Evolutionary conservation across 768 basidiomycete genomes (phyloP).

Genomic region (Panus rudis): DNA sequence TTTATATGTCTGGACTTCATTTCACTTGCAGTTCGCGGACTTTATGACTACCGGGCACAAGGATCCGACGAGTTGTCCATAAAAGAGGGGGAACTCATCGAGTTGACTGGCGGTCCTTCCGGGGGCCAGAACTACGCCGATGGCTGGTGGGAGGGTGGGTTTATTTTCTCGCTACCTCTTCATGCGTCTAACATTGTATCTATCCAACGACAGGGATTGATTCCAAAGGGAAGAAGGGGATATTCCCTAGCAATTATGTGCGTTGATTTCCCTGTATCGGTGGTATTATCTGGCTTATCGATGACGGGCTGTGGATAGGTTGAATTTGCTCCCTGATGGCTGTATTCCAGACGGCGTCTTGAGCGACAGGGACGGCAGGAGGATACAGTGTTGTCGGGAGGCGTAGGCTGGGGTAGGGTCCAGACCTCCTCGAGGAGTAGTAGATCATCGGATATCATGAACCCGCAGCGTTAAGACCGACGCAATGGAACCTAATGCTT

Average conservation of each 20-base stretch:
- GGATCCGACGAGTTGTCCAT: slow-evolving; percentile 66
- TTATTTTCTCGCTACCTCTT: background rate
- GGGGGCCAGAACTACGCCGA: slow-evolving; percentile 65
- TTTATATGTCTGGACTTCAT: too few species aligned
- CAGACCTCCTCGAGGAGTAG: too few species aligned
- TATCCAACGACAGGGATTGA: slow-evolving; percentile 44
- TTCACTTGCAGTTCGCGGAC: slow-evolving; percentile 58
- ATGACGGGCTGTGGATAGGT: too few species aligned
- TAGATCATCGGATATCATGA: too few species aligned
- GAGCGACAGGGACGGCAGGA: too few species aligned
- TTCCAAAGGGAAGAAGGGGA: slow-evolving; percentile 56
- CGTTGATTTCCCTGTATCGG: slow-evolving; percentile 25
- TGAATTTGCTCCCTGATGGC: too few species aligned
- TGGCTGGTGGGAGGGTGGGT: slow-evolving; percentile 84
- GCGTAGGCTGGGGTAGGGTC: too few species aligned
- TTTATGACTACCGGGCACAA: slow-evolving; percentile 73
- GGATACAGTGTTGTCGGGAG: too few species aligned
- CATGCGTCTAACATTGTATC: slow-evolving; percentile 9
- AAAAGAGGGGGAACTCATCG: slow-evolving; percentile 51
- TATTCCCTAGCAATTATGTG: slow-evolving; percentile 88
- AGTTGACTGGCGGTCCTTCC: slow-evolving; percentile 52
- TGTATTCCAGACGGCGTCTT: too few species aligned
- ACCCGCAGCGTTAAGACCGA: too few species aligned
- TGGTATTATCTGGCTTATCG: too few species aligned
- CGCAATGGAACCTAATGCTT: too few species aligned